phyloP scores from a whole-genome alignment of 2,329 filamentous ascomycete genomes.

The Parastagonospora nodorum region DNA sequence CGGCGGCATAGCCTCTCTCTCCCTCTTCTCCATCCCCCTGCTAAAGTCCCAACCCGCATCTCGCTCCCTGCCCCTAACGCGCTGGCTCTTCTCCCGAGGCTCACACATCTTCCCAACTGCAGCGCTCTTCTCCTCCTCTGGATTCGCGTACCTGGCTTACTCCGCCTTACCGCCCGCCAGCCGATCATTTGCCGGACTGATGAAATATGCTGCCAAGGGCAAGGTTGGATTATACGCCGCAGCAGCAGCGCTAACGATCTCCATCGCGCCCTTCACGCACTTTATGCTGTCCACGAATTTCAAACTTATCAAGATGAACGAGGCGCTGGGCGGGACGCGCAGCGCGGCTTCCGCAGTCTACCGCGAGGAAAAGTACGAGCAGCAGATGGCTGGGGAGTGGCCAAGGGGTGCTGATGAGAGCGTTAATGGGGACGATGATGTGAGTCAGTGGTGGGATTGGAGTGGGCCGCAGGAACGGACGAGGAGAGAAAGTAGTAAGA shows the following conservation, averaged over 20 bases:
- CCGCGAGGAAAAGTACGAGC: background rate
- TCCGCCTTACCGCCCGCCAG: slow-evolving; percentile 4
- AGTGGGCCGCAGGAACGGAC: slow-evolving; percentile 29
- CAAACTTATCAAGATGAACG: slow-evolving; percentile 29
- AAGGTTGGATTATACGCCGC: slow-evolving; percentile 14
- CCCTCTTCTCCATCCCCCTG: slow-evolving; percentile 40
- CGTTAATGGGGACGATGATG: slow-evolving; percentile 24
- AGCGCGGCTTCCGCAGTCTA: slow-evolving; percentile 13
- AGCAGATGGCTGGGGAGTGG: slow-evolving; percentile 2
- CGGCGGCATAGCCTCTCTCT: slow-evolving; percentile 42
- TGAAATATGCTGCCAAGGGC: slow-evolving; percentile 6
- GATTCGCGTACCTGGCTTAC: slow-evolving; percentile 37
- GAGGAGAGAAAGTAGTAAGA: slow-evolving; percentile 7
- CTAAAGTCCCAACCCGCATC: slow-evolving; percentile 44
- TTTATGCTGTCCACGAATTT: slow-evolving; percentile 31
- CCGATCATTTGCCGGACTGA: background rate
- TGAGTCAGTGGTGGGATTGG: slow-evolving; percentile 34
- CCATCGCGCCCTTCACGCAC: slow-evolving; percentile 24
- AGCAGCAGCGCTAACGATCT: slow-evolving; percentile 23
- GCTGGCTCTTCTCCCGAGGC: slow-evolving; percentile 47
- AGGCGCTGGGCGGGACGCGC: slow-evolving; percentile 20
- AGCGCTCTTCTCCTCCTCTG: slow-evolving; percentile 30
- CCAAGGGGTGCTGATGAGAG: slow-evolving; percentile 25
- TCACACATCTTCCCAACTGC: slow-evolving; percentile 43
- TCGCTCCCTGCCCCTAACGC: slow-evolving; percentile 41